A percentile compares a stretch with the other conserved stretches of the same genome.
Evolutionary conservation across 1,284 basidiomycete species (phyloP).

Genomic region (Heterobasidion annosum): DNA sequence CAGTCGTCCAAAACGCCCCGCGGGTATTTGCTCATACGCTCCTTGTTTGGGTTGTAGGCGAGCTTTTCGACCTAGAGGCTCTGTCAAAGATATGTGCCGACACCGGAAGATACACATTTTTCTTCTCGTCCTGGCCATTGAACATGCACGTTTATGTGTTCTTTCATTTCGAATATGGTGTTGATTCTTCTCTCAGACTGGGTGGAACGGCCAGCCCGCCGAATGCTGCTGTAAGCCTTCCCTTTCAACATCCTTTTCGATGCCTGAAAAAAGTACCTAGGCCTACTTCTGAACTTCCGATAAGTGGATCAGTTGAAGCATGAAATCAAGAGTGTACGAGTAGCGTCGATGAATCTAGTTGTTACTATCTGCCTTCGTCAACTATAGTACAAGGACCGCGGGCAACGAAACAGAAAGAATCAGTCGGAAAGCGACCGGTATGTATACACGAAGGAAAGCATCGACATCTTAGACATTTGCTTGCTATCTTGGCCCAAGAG

Average conservation of each 20-base stretch:
- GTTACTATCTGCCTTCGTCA: too few species aligned
- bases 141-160: slow-evolving; percentile 40
- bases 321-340: too few species aligned
- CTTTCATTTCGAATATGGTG: not conserved
- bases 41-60: slow-evolving; percentile 27
- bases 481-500: too few species aligned
- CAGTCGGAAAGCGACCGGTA: too few species aligned
- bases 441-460: too few species aligned
- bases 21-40: not conserved
- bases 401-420: too few species aligned
- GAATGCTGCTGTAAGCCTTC: slow-evolving; percentile 53
- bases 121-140: slow-evolving; percentile 67
- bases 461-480: too few species aligned
- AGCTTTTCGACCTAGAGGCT: slow-evolving; percentile 62
- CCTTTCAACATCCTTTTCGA: not conserved
- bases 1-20: slow-evolving; percentile 1
- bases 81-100: slow-evolving; percentile 47
- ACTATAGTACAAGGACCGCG: too few species aligned
- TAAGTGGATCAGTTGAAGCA: too few species aligned
- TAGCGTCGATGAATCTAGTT: too few species aligned
- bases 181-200: slow-evolving; percentile 26
- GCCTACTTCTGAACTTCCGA: not conserved
- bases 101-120: slow-evolving; percentile 56
- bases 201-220: slow-evolving; percentile 61
- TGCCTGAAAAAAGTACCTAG: not conserved